Base-by-base conservation (phyloP, 2,329 filamentous ascomycete species). In the Nemania diffusa region DNA sequence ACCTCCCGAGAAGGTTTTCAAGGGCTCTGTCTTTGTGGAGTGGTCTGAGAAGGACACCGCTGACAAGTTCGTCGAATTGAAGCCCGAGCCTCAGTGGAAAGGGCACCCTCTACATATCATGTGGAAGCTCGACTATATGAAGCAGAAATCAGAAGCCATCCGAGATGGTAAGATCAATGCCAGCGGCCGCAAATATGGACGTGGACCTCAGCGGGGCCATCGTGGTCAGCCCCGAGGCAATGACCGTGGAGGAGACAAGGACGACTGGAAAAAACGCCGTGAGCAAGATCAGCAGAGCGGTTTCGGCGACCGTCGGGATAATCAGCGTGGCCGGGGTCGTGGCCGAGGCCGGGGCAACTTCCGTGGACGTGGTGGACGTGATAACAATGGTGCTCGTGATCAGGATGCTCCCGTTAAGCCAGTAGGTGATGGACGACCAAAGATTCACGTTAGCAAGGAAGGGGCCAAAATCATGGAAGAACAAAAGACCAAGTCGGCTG, bases 11-110 rank as follows among this genome's bases (percentile, higher is more conserved):
- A 90, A 89, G 75, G 82, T 86, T 59, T 99, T 98, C 90, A 99
- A 99, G 87, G 94, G 95, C 73, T 97, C 93, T 73, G 93, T 97
- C 65, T 98, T 97, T 78, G 93, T 97, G 72, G 95, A 97, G 80
- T 99, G 98, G 79, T 86, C 88, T 69, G 88, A 88, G 57, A 91
- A 94, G 76, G 92, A 97, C 73, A 86, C 88, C 24, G 90, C 92
- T 75, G 86, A 94, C 79, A 89, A 89, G 66, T 99, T 99, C 81
- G 83, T 97, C 68, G 88, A 84, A 15, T 83, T 93, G 46, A 91
- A 97, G 62, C 90, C 92, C 22, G 90, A 91, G 79, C 96, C 96
- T 67, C 88, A 90, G 79, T 99, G 90, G 89, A 90, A 97, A 79
- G 94, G 87, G 58, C 85, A 92, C 72, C 90, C 93, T 37, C 85